Evolutionary conservation across 2,329 filamentous ascomycete genomes (phyloP).

Genomic region (Fusarium nanum): DNA sequence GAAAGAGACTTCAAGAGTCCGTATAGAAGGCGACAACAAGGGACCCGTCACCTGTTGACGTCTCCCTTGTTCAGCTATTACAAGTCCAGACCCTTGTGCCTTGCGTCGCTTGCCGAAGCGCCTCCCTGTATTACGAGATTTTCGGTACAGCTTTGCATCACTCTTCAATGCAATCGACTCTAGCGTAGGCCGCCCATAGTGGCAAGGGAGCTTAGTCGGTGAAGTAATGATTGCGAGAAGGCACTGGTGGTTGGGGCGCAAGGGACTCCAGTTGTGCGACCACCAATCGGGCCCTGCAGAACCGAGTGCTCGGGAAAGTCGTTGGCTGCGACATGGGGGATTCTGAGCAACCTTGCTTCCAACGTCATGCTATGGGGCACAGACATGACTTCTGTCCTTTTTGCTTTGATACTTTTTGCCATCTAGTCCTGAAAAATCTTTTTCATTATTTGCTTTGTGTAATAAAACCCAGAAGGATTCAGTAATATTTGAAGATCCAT

Average conservation of each 20-base stretch:
- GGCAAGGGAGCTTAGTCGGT: conserved; percentile 40
- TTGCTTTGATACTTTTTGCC: conserved; percentile 2
- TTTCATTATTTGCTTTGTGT: neutral
- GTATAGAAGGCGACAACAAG: conserved; percentile 10
- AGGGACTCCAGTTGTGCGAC: conserved; percentile 34
- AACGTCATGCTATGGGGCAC: conserved; percentile 30
- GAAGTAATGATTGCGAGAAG: conserved; percentile 31
- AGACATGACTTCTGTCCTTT: neutral
- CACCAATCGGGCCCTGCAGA: conserved; percentile 46
- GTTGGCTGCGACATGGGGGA: conserved; percentile 36
- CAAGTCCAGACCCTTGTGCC: conserved; percentile 13
- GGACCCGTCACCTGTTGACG: conserved; percentile 6
- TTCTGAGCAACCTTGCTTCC: conserved; percentile 28
- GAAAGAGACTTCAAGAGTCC: conserved; percentile 3
- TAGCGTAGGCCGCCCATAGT: conserved; percentile 45
- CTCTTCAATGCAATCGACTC: conserved; percentile 31
- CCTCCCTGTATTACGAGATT: conserved; percentile 25
- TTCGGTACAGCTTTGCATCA: conserved; percentile 23
- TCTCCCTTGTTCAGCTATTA: conserved; percentile 35
- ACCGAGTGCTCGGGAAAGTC: conserved; percentile 42
- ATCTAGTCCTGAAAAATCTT: neutral
- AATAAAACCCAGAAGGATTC: conserved; percentile 1
- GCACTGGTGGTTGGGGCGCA: conserved; percentile 30
- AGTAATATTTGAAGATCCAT: conserved; percentile 6
- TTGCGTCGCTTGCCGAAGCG: conserved; percentile 15